A percentile compares a stretch with the other conserved stretches of the same genome.
These are phyloP conservation scores for Allium cepa DNA, from an alignment of 106 monocot genomes.

Conservation along the genomic window DNA sequence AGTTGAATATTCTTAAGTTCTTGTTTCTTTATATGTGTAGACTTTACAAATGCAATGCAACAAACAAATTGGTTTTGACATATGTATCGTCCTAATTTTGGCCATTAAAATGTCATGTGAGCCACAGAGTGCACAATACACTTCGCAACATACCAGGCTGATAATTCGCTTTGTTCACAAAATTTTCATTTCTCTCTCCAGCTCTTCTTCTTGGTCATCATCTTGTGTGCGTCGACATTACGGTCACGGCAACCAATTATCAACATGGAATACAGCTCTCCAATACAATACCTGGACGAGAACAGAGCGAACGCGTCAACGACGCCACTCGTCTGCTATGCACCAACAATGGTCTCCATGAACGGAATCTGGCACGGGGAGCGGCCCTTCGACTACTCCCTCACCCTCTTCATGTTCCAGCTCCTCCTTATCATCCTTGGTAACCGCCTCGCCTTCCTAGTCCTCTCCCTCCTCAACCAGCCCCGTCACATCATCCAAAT, in stretches of 20 bases:
- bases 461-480: constrained; percentile 10
- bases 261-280: not conserved
- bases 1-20: too few species aligned
- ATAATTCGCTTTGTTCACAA: too few species aligned
- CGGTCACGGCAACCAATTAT: not conserved
- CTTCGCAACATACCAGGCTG: too few species aligned
- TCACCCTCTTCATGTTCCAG: constrained; percentile 18
- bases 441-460: not conserved
- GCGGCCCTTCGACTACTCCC: constrained; percentile 4
- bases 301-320: not conserved
- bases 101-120: too few species aligned
- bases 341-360: constrained; percentile 9
- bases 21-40: too few species aligned
- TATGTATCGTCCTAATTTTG: too few species aligned
- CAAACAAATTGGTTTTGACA: too few species aligned
- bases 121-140: too few species aligned
- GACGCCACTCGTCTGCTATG: constrained; percentile 14
- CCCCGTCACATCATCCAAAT: constrained; percentile 8
- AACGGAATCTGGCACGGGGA: constrained; percentile 13
- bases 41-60: too few species aligned
- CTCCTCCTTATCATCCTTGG: constrained; percentile 3
- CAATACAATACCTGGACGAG: constrained; percentile 1
- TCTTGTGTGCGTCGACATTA: too few species aligned
- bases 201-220: too few species aligned
- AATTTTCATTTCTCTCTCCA: too few species aligned